Evolutionary conservation across 1,284 basidiomycete genomes (phyloP).

Genomic region (Heterobasidion irregulare): DNA sequence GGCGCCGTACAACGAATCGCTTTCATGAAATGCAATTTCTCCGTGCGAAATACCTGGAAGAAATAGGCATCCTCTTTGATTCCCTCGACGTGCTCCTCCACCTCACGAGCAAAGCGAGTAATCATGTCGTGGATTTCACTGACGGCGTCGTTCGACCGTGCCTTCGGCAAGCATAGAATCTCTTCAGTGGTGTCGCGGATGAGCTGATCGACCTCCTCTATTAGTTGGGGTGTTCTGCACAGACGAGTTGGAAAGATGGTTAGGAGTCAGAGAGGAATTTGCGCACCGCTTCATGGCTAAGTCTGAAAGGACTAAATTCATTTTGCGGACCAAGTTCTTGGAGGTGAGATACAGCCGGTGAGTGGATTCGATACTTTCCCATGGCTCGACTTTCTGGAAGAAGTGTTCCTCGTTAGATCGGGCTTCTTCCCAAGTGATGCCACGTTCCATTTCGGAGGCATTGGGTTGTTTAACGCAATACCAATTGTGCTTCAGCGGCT

Average conservation of each 20-base stretch:
- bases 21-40: conserved; percentile 34
- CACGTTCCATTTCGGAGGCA: conserved; percentile 41
- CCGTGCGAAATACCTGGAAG: conserved; percentile 40
- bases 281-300: conserved; percentile 22
- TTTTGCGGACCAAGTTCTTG: conserved; percentile 33
- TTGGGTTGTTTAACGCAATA: conserved; percentile 69
- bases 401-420: conserved; percentile 57
- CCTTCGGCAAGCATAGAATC: conserved; percentile 33
- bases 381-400: conserved; percentile 50
- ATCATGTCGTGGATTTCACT: conserved; percentile 40
- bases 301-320: conserved; percentile 24
- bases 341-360: conserved; percentile 50
- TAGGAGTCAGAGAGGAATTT: not conserved
- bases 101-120: conserved; percentile 31
- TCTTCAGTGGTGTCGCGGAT: conserved; percentile 27
- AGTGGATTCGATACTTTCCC: conserved; percentile 41
- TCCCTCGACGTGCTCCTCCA: conserved; percentile 39
- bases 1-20: conserved; percentile 44
- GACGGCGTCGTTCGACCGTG: conserved; percentile 40
- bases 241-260: not conserved
- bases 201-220: conserved; percentile 33
- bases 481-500: conserved; percentile 55
- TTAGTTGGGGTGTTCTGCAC: conserved; percentile 49
- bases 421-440: conserved; percentile 53
- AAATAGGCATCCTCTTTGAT: conserved; percentile 28